Base-by-base conservation (phyloP, 2,329 filamentous ascomycete genomes). In the Botrytis aclada region DNA sequence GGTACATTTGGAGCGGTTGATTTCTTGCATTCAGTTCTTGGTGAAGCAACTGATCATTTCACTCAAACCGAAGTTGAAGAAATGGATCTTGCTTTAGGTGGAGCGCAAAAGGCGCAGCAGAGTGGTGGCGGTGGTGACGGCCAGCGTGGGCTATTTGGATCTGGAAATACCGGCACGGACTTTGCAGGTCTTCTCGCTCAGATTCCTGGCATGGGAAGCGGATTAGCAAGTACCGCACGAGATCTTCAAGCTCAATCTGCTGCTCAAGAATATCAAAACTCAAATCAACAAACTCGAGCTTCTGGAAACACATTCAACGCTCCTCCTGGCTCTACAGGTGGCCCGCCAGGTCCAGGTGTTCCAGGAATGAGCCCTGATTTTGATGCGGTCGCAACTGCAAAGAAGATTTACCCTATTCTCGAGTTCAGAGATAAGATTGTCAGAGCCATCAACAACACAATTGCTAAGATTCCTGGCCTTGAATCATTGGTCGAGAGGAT, bases 401-500 rank as follows among this genome's bases (percentile, higher is more conserved):
- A 87, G 56, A 90, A 97, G 83, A 98, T 99, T 76, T 98, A 98
- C 79, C 96, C 96, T 0, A 97, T 99, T 74, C 87, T 99, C 0
- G 88, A 93, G 74, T 99, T 98, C 85, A 89, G 95, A 74, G 96
- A 99, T 84, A 96, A 92, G 79, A 94, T 99, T 71, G 95, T 98
- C 69, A 93, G 93, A 77, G 88, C 91, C 18, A 94, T 98, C 81
- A 94, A 90, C 79, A 88, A 89, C 54, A 91, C 94, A 71, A 93
- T 98, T 76, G 90, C 94, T 78, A 97, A 96, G 84, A 92, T 98
- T 56, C 95, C 95, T 0, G 95, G 95, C 0, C 86, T 98, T 5
- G 94, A 97, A 83, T 88, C 91, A 75, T 85, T 97, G 32, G 89
- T 98, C 34, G 95, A 98, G 76, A 95, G 94, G 78, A 97, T 99